These are phyloP conservation scores for Fistulifera pelliculosa DNA, from an alignment of 108 stramenopile genomes.

Conservation along the genomic window DNA sequence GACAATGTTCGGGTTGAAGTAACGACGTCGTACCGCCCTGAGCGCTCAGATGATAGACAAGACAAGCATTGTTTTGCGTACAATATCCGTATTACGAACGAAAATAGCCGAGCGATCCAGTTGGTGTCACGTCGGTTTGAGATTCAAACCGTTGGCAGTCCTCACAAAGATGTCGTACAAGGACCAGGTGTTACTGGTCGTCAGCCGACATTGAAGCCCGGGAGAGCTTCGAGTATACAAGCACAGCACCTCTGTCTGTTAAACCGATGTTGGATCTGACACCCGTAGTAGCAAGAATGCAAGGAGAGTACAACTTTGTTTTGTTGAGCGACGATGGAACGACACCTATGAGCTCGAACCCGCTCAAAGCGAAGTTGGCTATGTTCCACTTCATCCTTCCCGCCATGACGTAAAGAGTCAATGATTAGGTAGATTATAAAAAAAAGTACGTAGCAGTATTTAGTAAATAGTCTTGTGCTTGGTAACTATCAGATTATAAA, in stretches of 20 bases:
- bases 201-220: slow-evolving; percentile 87
- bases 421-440: too few species aligned
- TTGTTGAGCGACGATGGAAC: slow-evolving; percentile 65
- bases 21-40: slow-evolving; percentile 80
- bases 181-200: slow-evolving; percentile 86
- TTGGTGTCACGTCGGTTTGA: slow-evolving; percentile 85
- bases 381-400: slow-evolving; percentile 82
- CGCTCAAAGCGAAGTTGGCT: slow-evolving; percentile 82
- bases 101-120: slow-evolving; percentile 60
- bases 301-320: slow-evolving; percentile 80
- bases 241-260: slow-evolving; percentile 74
- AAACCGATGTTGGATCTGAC: slow-evolving; percentile 76
- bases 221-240: slow-evolving; percentile 90
- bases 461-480: too few species aligned
- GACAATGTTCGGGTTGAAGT: slow-evolving; percentile 73
- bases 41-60: slow-evolving; percentile 66
- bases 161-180: slow-evolving; percentile 82
- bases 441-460: too few species aligned
- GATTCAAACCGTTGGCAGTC: slow-evolving; percentile 78
- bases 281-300: slow-evolving; percentile 82
- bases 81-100: slow-evolving; percentile 91
- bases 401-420: slow-evolving; percentile 11
- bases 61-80: slow-evolving; percentile 90
- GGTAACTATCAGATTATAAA: too few species aligned
- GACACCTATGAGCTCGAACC: slow-evolving; percentile 60